Conservation (phyloP, 2,329 filamentous ascomycete species). For the Aphanoascus verrucosus region DNA sequence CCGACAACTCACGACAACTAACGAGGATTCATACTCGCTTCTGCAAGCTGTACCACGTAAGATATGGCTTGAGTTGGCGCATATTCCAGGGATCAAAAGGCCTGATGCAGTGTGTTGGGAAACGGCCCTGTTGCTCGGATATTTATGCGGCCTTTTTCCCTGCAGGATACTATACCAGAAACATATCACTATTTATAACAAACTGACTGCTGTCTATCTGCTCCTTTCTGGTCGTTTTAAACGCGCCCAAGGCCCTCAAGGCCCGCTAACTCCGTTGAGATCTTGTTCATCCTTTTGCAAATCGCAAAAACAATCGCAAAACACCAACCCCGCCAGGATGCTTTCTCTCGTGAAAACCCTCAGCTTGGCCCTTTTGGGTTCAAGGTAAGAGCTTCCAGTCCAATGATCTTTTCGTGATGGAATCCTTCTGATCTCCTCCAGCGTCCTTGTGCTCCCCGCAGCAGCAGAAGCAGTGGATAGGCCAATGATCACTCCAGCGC, state of each 20-base stretch:
- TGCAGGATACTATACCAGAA: no score
- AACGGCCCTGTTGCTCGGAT: not conserved
- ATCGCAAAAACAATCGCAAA: not conserved
- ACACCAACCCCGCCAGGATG: not conserved
- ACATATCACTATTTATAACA: not conserved
- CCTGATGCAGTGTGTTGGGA: not conserved
- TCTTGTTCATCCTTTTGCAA: not conserved
- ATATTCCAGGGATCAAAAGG: not conserved
- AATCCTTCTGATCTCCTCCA: not conserved
- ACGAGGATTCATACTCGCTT: no score
- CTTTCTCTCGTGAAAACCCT: slow-evolving; percentile 2
- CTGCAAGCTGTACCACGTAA: not conserved
- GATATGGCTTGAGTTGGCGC: not conserved
- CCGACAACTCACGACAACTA: no score
- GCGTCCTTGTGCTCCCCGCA: slow-evolving; percentile 7
- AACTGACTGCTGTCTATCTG: not conserved
- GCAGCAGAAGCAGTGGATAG: not conserved
- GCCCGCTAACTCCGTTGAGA: not conserved
- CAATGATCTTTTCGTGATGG: not conserved
- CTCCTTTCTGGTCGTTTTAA: not conserved
- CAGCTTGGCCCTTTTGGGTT: not conserved
- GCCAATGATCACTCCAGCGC: not conserved
- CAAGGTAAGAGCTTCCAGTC: not conserved
- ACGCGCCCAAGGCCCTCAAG: not conserved
- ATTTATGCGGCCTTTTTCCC: not conserved